Evolutionary conservation across 306 rosid genomes (phyloP).

Genomic region (Dalbergia cochinchinensis): DNA sequence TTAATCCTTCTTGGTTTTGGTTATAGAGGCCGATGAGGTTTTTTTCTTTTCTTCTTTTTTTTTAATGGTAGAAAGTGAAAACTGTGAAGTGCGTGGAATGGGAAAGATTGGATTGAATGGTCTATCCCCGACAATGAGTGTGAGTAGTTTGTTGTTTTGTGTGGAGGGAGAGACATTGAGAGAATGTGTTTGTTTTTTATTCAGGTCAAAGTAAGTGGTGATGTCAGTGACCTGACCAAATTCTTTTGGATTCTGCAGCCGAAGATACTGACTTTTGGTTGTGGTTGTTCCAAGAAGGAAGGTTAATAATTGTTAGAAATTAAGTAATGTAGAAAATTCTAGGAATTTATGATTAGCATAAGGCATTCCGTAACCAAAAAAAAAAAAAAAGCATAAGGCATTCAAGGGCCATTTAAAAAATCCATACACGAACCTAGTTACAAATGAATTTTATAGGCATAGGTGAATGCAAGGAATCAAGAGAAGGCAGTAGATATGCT

Average conservation of each 20-base stretch:
- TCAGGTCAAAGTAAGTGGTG: slow-evolving; percentile 21
- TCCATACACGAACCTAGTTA: background rate
- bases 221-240: slow-evolving; percentile 42
- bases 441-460: background rate
- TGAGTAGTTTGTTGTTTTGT: slow-evolving; percentile 39
- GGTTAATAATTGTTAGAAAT: slow-evolving; percentile 14
- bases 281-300: slow-evolving; percentile 30
- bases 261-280: slow-evolving; percentile 47
- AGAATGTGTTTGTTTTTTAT: slow-evolving; percentile 38
- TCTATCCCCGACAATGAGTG: slow-evolving; percentile 21
- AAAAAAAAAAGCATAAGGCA: too few relatives aligned
- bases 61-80: background rate
- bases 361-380: too few relatives aligned
- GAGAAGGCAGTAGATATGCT: background rate
- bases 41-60: background rate
- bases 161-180: slow-evolving; percentile 44
- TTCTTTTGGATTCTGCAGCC: slow-evolving; percentile 50
- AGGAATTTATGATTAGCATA: background rate
- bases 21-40: background rate
- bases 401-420: background rate
- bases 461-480: background rate
- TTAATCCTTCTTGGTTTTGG: slow-evolving; percentile 30
- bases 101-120: slow-evolving; percentile 28
- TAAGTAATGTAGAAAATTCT: background rate
- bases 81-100: background rate